Evolutionary conservation across 495 filamentous ascomycete genomes (phyloP), one percentile per base, ranked within the genome.

Genomic region (Podospora bellae-mahoneyi): DNA sequence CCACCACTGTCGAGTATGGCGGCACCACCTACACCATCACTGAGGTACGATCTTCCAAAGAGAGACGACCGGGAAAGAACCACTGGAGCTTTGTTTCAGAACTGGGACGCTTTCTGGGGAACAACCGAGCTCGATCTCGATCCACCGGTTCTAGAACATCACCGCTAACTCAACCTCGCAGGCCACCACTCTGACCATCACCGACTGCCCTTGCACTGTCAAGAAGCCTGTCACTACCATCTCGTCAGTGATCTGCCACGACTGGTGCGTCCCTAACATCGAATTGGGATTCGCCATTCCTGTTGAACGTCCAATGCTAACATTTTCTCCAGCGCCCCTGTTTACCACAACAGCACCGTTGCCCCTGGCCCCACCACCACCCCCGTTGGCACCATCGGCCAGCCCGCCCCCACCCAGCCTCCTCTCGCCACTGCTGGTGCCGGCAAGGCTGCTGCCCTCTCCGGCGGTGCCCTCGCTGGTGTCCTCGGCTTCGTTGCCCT

Each of bases 141-240:
- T 62, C 32, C 60, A 39, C 6, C 26, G 5, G 20, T 7, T 32
- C 4, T 6, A 48, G 61, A 32, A 63, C 27, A 39, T 10, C 28
- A 13, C 32, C 59, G 19, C 66, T 66, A 65, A 67, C 68, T 32
- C 62, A 20, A 20, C 18, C 26, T 19, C 26, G 18, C 60, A 88
- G 86, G 79, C 91, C 77, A 91, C 90, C 76, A 91, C 88, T 78
- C 81, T 93, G 80, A 94, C 92, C 82, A 87, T 93, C 84, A 87
- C 87, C 77, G 81, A 89, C 85, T 90, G 88, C 87, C 86, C 89
- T 62, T 91, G 87, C 87, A 95, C 90, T 77, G 81, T 92, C 83
- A 87, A 86, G 81, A 86, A 88, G 78, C 89, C 90, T 72, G 80
- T 91, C 70, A 79, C 82, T 77, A 85, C 82, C 79, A 83, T 85